These are phyloP conservation scores for Beauveria pseudobassiana DNA, from an alignment of 2,329 filamentous ascomycete genomes.

Conservation along the genomic window DNA sequence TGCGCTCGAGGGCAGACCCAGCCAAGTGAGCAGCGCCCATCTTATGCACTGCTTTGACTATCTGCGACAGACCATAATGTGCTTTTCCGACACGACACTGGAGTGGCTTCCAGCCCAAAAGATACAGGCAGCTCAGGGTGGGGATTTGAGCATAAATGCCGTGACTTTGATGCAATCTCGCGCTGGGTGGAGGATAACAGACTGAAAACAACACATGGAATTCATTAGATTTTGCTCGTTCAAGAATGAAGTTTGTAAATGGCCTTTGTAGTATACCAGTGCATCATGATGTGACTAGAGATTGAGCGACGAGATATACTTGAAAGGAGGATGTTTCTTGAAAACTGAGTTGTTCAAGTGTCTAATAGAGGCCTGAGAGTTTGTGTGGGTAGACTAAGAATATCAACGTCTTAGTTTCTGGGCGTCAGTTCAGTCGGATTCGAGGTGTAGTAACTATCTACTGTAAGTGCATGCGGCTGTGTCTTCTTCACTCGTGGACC, in stretches of 20 bases:
- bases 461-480: too few relatives aligned
- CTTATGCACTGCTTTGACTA: slow-evolving; percentile 43
- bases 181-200: slow-evolving; percentile 14
- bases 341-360: too few relatives aligned
- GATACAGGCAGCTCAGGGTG: slow-evolving; percentile 11
- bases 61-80: slow-evolving; percentile 39
- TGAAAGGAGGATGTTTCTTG: too few relatives aligned
- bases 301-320: too few relatives aligned
- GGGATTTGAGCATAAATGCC: slow-evolving; percentile 17
- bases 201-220: background rate
- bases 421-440: too few relatives aligned
- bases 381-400: too few relatives aligned
- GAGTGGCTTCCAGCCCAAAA: slow-evolving; percentile 26
- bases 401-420: too few relatives aligned
- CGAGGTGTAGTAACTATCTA: too few relatives aligned
- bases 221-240: background rate
- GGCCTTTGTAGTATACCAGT: background rate
- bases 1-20: slow-evolving; percentile 13
- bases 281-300: too few relatives aligned
- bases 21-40: slow-evolving; percentile 21
- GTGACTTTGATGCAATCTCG: slow-evolving; percentile 23
- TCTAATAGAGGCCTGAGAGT: too few relatives aligned
- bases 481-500: too few relatives aligned
- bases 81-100: slow-evolving; percentile 36
- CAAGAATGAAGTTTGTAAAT: background rate